A percentile compares a stretch with the other conserved stretches of the same genome.
phyloP scores from a whole-genome alignment of 1,284 basidiomycete genomes.

The Rhodotorula sp. region DNA sequence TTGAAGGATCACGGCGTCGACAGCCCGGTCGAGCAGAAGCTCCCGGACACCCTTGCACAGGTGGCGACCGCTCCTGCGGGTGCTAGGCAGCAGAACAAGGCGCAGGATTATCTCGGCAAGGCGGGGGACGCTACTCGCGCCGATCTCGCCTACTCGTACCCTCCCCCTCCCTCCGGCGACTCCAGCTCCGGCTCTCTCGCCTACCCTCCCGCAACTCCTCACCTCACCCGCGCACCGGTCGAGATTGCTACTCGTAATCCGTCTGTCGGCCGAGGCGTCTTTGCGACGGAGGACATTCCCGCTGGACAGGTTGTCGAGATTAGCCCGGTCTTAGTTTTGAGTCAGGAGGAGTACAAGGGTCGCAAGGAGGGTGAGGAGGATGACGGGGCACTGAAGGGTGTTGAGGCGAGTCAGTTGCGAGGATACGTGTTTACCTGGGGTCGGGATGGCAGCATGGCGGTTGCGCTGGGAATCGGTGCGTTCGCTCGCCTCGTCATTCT shows the following conservation, averaged over 20 bases:
- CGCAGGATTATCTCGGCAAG: background rate
- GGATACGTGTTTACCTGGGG: slow-evolving; percentile 80
- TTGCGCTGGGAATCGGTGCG: slow-evolving; percentile 79
- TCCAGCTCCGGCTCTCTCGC: slow-evolving; percentile 8
- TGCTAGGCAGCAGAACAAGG: too few species aligned
- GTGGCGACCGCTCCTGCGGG: too few species aligned
- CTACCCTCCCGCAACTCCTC: slow-evolving; percentile 35
- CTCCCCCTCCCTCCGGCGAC: slow-evolving; percentile 20
- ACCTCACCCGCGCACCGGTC: slow-evolving; percentile 36
- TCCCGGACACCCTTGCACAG: background rate
- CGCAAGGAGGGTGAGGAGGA: slow-evolving; percentile 3
- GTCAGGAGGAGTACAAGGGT: slow-evolving; percentile 62
- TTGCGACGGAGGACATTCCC: slow-evolving; percentile 61
- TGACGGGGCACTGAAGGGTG: slow-evolving; percentile 57
- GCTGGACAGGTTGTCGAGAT: slow-evolving; percentile 71
- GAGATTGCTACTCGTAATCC: slow-evolving; percentile 28
- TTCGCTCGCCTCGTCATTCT: background rate
- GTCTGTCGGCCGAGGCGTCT: slow-evolving; percentile 42
- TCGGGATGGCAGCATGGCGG: slow-evolving; percentile 70
- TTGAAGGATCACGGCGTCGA: background rate
- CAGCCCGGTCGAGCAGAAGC: slow-evolving; percentile 15
- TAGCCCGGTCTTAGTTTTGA: slow-evolving; percentile 79
- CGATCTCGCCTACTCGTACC: slow-evolving; percentile 28
- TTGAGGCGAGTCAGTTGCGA: slow-evolving; percentile 66
- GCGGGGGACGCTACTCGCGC: background rate